Evolutionary conservation across 345 rosid genomes (phyloP), one percentile per base, ranked within the genome.

Genomic region (Eucalyptus regnans): DNA sequence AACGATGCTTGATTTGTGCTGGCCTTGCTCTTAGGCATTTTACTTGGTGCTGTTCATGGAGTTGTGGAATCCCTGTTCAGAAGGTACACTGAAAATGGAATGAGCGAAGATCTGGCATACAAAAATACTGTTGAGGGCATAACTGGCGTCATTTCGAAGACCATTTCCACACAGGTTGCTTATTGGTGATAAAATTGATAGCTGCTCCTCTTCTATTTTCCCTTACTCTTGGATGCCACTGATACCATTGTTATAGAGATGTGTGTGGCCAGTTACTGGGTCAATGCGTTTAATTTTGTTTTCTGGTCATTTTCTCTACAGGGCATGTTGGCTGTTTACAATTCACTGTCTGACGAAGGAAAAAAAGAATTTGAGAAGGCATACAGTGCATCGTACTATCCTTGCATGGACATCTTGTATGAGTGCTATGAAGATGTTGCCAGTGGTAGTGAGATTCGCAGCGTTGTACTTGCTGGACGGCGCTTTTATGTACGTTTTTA

Each of bases 401-500:
- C 99, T 46, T 95, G 97, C 88, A 97, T 96, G 99, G 99, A 97
- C 68, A 96, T 97, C 76, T 90, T 97, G 88, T 96, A 96, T 51
- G 99, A 96, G 90, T 97, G 97, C 92, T 96, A 97, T 88, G 99
- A 97, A 89, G 99, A 97, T 91, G 97, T 97, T 48, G 98, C 97
- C 49, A 89, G 91, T 89, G 97, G 99, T 31, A 97, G 95, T 83
- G 99, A 97, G 92, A 95, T 97, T 89, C 91, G 96, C 52, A 95
- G 98, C 88, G 99, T 97, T 93, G 98, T 97, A 64, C 91, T 97
- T 92, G 97, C 99, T 16, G 99, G 99, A 64, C 99, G 97, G 83
- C 97, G 98, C 60, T 97, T 97, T 92, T 95, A 93, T 88, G 99
- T 97, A 93, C 25, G 94, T 87, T 60, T 60, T 41, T 23, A 80